Percentiles rank a stretch among this genome's conserved stretches.
Evolutionary conservation across 495 filamentous ascomycete species (phyloP).

Genomic region (Cercophora newfieldiana): DNA sequence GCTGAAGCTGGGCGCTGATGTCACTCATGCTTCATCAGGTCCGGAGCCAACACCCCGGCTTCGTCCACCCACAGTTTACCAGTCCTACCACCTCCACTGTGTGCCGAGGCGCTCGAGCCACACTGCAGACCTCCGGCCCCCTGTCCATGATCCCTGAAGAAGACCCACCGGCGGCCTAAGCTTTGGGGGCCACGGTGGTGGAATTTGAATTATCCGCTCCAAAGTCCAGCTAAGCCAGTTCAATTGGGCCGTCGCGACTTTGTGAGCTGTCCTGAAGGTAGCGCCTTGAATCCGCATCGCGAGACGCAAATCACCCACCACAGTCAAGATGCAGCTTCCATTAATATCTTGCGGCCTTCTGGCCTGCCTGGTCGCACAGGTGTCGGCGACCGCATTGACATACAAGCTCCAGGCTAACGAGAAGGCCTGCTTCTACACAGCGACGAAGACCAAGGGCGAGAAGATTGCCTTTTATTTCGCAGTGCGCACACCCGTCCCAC

Average conservation of each 20-base stretch:
- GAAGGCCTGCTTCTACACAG: slow-evolving; percentile 90
- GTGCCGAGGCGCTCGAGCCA: too few species aligned
- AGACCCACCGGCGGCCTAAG: background rate
- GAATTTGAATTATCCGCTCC: slow-evolving; percentile 31
- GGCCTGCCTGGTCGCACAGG: slow-evolving; percentile 58
- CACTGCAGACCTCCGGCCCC: background rate
- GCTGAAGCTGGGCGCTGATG: background rate
- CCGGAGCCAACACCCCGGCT: background rate
- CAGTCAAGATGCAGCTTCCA: slow-evolving; percentile 50
- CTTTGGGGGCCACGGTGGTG: background rate
- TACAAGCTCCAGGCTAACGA: slow-evolving; percentile 91
- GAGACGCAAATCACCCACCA: slow-evolving; percentile 11
- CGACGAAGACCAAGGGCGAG: slow-evolving; percentile 68
- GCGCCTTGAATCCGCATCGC: slow-evolving; percentile 2
- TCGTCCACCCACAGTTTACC: too few species aligned
- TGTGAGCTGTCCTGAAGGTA: slow-evolving; percentile 30
- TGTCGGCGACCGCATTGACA: slow-evolving; percentile 85
- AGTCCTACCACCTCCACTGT: too few species aligned
- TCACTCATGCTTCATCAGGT: background rate
- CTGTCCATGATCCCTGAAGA: background rate
- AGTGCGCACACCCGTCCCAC: slow-evolving; percentile 52
- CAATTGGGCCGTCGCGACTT: slow-evolving; percentile 8
- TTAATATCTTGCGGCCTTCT: slow-evolving; percentile 57
- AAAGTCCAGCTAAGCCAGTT: slow-evolving; percentile 16
- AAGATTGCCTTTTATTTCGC: slow-evolving; percentile 99